Conservation (phyloP, 495 filamentous ascomycete genomes). For the Hypoxylon cercidicola region DNA sequence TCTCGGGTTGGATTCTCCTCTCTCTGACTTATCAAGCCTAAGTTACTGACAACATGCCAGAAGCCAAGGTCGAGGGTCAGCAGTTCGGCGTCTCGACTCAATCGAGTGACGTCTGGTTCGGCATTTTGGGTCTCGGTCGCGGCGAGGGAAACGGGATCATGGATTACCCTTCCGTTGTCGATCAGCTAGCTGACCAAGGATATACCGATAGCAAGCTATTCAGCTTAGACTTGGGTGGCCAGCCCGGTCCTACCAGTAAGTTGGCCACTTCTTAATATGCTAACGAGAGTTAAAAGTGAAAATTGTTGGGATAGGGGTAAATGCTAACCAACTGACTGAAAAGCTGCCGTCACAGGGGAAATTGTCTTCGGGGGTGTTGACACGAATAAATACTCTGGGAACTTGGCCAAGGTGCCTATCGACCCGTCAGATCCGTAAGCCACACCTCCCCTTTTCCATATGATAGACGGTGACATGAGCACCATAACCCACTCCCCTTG, state of each 20-base stretch:
- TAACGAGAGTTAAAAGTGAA: no score
- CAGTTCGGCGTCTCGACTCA: slow-evolving; percentile 55
- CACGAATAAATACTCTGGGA: slow-evolving; percentile 74
- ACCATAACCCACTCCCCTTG: no score
- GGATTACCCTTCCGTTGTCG: slow-evolving; percentile 74
- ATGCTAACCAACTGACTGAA: slow-evolving; percentile 37
- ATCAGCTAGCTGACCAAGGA: slow-evolving; percentile 67
- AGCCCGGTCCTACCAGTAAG: slow-evolving; percentile 41
- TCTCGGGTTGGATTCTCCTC: slow-evolving; percentile 37
- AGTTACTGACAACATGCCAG: slow-evolving; percentile 32
- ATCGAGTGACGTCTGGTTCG: slow-evolving; percentile 60
- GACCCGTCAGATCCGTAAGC: slow-evolving; percentile 46
- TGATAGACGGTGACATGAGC: no score
- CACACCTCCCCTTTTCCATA: background rate
- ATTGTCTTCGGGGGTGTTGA: slow-evolving; percentile 88
- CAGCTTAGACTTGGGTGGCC: slow-evolving; percentile 69
- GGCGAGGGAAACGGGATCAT: slow-evolving; percentile 53
- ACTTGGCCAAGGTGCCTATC: slow-evolving; percentile 59
- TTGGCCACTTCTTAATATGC: background rate
- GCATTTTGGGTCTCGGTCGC: slow-evolving; percentile 80
- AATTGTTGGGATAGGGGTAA: background rate
- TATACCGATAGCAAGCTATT: slow-evolving; percentile 77
- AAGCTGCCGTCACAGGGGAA: slow-evolving; percentile 63
- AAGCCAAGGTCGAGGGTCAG: slow-evolving; percentile 48
- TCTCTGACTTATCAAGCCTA: background rate